These are phyloP conservation scores for Aspergillus sp. DNA, from an alignment of 2,329 filamentous ascomycete genomes.

Conservation along the genomic window DNA sequence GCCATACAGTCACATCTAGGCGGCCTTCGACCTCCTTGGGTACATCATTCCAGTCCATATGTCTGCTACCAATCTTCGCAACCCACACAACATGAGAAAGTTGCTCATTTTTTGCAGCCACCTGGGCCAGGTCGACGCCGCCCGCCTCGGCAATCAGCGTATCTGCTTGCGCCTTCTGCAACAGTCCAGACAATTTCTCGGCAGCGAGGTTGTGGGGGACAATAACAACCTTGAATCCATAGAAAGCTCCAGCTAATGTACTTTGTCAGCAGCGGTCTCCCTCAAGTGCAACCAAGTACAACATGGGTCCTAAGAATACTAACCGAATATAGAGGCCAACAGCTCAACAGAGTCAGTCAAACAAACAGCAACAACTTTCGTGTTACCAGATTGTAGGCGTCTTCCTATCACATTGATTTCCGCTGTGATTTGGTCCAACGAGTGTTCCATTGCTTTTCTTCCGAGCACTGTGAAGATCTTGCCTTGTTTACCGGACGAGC, in stretches of 20 bases:
- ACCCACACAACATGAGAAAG: conserved; percentile 87
- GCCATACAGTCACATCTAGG: conserved; percentile 87
- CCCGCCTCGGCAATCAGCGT: conserved; percentile 82
- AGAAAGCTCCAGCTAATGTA: conserved; percentile 74
- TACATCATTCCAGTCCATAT: conserved; percentile 93
- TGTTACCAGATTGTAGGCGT: conserved; percentile 66
- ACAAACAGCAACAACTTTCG: conserved; percentile 79
- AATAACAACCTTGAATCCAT: conserved; percentile 79
- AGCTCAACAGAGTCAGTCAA: conserved; percentile 92
- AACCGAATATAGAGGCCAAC: conserved; percentile 73
- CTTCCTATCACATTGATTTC: conserved; percentile 89
- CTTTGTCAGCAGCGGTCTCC: conserved; percentile 14
- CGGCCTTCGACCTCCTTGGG: conserved; percentile 73
- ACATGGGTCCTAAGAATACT: conserved; percentile 14
- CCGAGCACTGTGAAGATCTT: conserved; percentile 79
- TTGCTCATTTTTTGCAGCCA: conserved; percentile 67
- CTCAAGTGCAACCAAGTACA: neutral
- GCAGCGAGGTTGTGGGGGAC: conserved; percentile 78
- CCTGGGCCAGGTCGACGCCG: conserved; percentile 74
- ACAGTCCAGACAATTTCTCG: conserved; percentile 67
- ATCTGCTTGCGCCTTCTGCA: conserved; percentile 73
- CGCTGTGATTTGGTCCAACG: conserved; percentile 69
- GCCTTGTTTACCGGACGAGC: conserved; percentile 62
- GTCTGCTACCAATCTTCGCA: conserved; percentile 82
- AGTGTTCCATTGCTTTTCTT: conserved; percentile 71